Percentiles rank a stretch among this genome's conserved stretches.
These are phyloP conservation scores for Prunus mume DNA, from an alignment of 306 rosid species.

Conservation along the genomic window DNA sequence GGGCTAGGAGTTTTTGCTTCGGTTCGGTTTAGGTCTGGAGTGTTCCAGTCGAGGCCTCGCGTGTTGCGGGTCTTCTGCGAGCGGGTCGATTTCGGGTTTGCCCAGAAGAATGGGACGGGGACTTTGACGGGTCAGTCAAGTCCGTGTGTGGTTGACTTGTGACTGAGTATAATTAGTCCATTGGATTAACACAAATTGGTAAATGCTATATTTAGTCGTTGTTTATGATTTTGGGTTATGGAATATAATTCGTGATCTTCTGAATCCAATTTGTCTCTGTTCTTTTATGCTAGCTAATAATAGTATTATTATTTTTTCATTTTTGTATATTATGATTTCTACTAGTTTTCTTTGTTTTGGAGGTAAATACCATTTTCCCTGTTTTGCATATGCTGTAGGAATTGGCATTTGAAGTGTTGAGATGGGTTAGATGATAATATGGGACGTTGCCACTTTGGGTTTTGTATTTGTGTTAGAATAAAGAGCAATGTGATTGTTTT, in stretches of 20 bases:
- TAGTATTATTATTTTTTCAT: too few species aligned
- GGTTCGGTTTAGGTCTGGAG: slow-evolving; percentile 18
- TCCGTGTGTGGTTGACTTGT: slow-evolving; percentile 9
- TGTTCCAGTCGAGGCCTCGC: not conserved
- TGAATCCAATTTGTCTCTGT: not conserved
- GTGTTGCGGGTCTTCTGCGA: slow-evolving; percentile 16
- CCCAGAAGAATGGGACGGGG: slow-evolving; percentile 16
- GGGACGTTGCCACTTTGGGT: not conserved
- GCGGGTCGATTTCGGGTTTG: slow-evolving; percentile 5
- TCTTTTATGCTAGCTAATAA: not conserved
- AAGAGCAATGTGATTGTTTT: not conserved
- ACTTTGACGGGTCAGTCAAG: slow-evolving; percentile 17
- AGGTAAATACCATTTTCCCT: not conserved
- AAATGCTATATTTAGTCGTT: not conserved
- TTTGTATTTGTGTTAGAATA: not conserved
- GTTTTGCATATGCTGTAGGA: not conserved
- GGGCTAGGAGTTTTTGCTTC: not conserved
- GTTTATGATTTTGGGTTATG: not conserved
- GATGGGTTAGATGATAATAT: too few species aligned
- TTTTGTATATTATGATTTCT: not conserved
- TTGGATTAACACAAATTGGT: not conserved
- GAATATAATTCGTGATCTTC: not conserved
- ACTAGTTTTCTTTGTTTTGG: not conserved
- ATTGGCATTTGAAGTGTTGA: too few species aligned
- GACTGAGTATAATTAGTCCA: not conserved